Evolutionary conservation across 176 grass and related monocot species (phyloP).

Genomic region (Echinochloa phyllopogon): DNA sequence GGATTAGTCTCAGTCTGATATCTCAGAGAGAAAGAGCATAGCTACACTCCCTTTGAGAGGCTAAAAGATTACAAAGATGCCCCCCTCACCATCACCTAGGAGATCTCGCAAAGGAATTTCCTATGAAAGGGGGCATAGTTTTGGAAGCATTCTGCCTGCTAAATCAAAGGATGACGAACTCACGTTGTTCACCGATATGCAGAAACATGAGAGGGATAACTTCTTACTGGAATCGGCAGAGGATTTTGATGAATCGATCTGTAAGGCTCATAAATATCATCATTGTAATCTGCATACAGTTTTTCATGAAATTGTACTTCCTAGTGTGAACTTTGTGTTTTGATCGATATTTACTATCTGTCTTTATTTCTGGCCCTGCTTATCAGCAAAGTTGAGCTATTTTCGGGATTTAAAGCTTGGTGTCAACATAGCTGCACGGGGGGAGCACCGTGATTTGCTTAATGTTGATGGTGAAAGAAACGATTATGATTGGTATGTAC

Average conservation of each 20-base stretch:
- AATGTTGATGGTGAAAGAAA: conserved; percentile 83
- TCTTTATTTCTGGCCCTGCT: conserved; percentile 35
- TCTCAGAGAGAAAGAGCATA: conserved; percentile 43
- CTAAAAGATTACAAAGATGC: conserved; percentile 61
- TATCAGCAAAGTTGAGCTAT: conserved; percentile 78
- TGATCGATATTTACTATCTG: conserved; percentile 56
- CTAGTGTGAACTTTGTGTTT: conserved; percentile 42
- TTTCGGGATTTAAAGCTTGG: conserved; percentile 72
- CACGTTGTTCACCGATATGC: conserved; percentile 73
- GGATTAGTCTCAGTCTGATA: conserved; percentile 37
- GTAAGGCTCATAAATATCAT: conserved; percentile 52
- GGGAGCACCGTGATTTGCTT: conserved; percentile 73
- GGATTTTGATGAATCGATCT: conserved; percentile 87
- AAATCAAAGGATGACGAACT: conserved; percentile 87
- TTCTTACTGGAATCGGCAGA: conserved; percentile 79
- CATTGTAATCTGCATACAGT: neutral
- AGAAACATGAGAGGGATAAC: conserved; percentile 73
- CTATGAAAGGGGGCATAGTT: conserved; percentile 68
- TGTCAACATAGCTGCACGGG: conserved; percentile 55
- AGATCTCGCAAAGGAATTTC: conserved; percentile 60
- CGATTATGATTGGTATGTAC: conserved; percentile 92
- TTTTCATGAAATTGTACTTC: conserved; percentile 38
- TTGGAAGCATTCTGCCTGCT: conserved; percentile 54
- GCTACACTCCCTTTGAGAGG: conserved; percentile 24
- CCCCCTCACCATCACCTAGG: conserved; percentile 63